Evolutionary conservation across 805 yeast genomes (phyloP).

Genomic region (Schwanniomyces sp.): DNA sequence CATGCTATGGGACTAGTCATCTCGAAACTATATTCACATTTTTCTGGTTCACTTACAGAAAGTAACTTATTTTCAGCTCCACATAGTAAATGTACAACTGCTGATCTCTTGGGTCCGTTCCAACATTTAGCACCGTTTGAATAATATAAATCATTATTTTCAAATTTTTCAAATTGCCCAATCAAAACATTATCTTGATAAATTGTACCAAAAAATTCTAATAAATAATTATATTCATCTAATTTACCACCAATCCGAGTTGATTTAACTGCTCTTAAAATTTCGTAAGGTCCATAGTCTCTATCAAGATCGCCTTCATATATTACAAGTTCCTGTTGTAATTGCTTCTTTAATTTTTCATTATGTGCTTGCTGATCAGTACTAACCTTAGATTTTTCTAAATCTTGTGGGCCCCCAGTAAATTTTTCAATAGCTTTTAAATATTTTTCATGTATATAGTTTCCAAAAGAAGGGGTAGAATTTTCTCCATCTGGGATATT

Average conservation of each 20-base stretch:
- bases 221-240: conserved; percentile 71
- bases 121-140: conserved; percentile 79
- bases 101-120: conserved; percentile 89
- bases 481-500: conserved; percentile 11
- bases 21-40: conserved; percentile 70
- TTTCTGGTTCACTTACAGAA: conserved; percentile 84
- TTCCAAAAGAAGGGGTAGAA: conserved; percentile 11
- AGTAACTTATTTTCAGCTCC: conserved; percentile 56
- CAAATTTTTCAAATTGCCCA: conserved; percentile 42
- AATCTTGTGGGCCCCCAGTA: background rate
- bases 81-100: conserved; percentile 63
- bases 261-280: conserved; percentile 57
- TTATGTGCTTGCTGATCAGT: background rate
- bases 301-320: conserved; percentile 20
- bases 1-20: conserved; percentile 51
- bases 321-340: conserved; percentile 11
- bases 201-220: conserved; percentile 57
- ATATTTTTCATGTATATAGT: conserved; percentile 25
- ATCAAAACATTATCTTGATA: conserved; percentile 55
- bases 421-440: background rate
- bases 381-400: background rate
- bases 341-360: background rate
- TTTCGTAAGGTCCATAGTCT: conserved; percentile 61
- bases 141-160: conserved; percentile 39
- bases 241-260: conserved; percentile 47